Base-by-base conservation (phyloP, 1,139 yeast species). In the Yamadazyma dushanensis region DNA sequence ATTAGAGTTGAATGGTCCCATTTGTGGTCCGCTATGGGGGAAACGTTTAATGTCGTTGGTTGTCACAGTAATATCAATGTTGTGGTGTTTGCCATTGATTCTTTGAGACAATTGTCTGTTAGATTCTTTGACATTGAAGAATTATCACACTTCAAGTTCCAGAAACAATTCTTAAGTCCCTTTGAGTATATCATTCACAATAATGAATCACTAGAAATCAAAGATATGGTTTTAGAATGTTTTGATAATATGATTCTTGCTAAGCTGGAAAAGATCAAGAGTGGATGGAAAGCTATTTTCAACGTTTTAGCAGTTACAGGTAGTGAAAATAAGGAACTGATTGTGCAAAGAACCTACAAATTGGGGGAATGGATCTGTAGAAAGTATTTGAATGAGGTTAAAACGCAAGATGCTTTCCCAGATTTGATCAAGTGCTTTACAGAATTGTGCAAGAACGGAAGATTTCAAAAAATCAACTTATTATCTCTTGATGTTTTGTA, bases 1-100 rank as follows among this genome's bases (percentile, higher is more conserved):
- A 89, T 94, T 51, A 80, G 96, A 57, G 81, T 94, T 45, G 97
- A 94, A 63, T 94, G 98, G 97, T 80, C 96, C 7, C 95, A 88
- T 40, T 70, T 94, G 41, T 94, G 99, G 99, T 76, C 84, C 6
- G 83, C 87, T 9, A 85, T 94, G 85, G 96, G 96, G 9, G 86
- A 78, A 45, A 87, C 89, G 29, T 92, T 94, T 63, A 87, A 88
- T 47, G 76, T 71, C 31, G 92, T 89, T 45, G 95, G 96, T 2
- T 83, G 95, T 44, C 87, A 86, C 53, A 62, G 74, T 34, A 92
- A 90, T 52, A 67, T 75, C 34, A 80, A 81, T 2, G 85, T 92
- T 45, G 92, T 86, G 4, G 81, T 85, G 49, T 89, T 92, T 63
- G 97, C 98, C 1, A 70, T 94, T 40, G 98, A 94, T 58, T 90